Conservation (phyloP, 1,284 basidiomycete genomes). For the Sporisorium scitamineum region DNA sequence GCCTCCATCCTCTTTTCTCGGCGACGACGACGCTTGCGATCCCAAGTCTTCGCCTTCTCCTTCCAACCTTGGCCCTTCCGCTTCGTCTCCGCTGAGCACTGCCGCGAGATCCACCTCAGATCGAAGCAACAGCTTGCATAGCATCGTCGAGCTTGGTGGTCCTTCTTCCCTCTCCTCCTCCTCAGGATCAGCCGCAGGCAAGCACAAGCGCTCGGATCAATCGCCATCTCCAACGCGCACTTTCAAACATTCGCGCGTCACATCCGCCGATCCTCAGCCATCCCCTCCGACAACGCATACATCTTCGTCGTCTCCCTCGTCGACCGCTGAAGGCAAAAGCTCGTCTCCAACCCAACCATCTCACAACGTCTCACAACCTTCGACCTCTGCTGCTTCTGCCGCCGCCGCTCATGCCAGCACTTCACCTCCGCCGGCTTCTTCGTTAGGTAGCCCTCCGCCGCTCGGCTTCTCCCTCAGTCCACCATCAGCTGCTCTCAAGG, state of each 20-base stretch:
- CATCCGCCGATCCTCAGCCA: constrained; percentile 14
- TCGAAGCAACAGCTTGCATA: constrained; percentile 29
- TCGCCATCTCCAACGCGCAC: constrained; percentile 38
- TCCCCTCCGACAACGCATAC: constrained; percentile 2
- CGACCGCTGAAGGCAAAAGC: constrained; percentile 20
- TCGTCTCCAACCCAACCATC: constrained; percentile 16
- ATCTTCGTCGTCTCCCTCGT: constrained; percentile 10
- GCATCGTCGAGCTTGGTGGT: constrained; percentile 29
- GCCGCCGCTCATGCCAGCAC: constrained; percentile 26
- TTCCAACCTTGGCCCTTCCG: constrained; percentile 27
- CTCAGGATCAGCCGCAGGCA: constrained; percentile 20
- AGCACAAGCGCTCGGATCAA: constrained; percentile 40
- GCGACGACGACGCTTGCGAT: constrained; percentile 43
- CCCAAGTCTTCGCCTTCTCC: constrained; percentile 46
- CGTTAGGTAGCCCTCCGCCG: constrained; percentile 20
- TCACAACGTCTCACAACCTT: constrained; percentile 18
- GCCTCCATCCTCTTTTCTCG: constrained; percentile 18
- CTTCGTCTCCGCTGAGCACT: constrained; percentile 35
- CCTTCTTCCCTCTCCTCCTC: constrained; percentile 19
- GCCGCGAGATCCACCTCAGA: constrained; percentile 27
- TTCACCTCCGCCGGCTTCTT: constrained; percentile 24
- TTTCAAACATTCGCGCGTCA: constrained; percentile 33
- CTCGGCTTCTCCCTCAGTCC: constrained; percentile 41
- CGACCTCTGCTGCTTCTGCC: constrained; percentile 6
- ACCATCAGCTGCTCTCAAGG: constrained; percentile 40